These are phyloP conservation scores for Pythium plurisporium DNA, from an alignment of 352 stramenopile species.

Conservation along the genomic window DNA sequence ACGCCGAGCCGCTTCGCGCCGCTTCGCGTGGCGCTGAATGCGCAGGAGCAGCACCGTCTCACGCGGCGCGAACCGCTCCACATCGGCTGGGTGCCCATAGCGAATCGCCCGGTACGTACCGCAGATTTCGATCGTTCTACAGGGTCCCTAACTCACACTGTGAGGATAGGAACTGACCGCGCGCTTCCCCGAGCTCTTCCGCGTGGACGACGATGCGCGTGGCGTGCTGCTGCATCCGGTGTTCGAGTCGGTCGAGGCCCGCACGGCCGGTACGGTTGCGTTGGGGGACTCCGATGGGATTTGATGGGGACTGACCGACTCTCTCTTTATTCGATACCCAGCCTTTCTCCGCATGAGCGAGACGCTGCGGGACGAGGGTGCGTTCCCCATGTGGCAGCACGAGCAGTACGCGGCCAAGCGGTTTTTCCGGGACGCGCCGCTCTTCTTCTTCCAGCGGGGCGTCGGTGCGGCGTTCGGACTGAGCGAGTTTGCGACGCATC, in stretches of 20 bases:
- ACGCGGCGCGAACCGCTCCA: slow-evolving; percentile 1
- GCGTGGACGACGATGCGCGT: not conserved
- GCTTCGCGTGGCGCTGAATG: slow-evolving; percentile 42
- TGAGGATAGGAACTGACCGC: not conserved
- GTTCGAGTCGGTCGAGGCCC: slow-evolving; percentile 11
- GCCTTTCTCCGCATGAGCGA: slow-evolving; percentile 43
- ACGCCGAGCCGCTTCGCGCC: slow-evolving; percentile 39
- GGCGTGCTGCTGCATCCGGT: slow-evolving; percentile 12
- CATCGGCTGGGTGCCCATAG: slow-evolving; percentile 24
- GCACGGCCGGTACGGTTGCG: slow-evolving; percentile 1
- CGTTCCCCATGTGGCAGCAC: slow-evolving; percentile 53
- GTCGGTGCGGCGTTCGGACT: slow-evolving; percentile 60
- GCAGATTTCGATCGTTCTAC: too few species aligned
- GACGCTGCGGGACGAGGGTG: slow-evolving; percentile 36
- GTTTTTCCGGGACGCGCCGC: slow-evolving; percentile 34
- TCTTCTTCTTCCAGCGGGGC: slow-evolving; percentile 66
- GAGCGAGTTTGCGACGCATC: slow-evolving; percentile 59
- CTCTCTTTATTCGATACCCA: too few species aligned
- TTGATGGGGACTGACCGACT: too few species aligned
- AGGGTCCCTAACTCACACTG: too few species aligned
- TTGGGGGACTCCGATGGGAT: not conserved
- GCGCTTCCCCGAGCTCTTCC: slow-evolving; percentile 16
- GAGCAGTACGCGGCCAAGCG: slow-evolving; percentile 59
- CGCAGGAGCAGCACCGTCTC: slow-evolving; percentile 1
- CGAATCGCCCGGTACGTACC: slow-evolving; percentile 25